Conservation (phyloP, 306 rosid genomes). For the Vigna reflexopilosa region DNA sequence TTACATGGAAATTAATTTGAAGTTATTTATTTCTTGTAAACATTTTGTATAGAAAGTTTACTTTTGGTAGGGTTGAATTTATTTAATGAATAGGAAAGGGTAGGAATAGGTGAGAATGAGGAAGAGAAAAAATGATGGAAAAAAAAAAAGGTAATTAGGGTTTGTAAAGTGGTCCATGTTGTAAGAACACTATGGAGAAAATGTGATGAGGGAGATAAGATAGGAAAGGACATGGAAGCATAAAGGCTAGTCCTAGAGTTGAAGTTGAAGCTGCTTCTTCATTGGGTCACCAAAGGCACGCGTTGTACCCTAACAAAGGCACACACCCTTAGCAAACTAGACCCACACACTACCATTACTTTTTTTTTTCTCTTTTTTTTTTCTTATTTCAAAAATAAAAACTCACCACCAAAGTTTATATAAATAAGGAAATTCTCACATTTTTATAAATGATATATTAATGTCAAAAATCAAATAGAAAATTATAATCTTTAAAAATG, state of each 20-base stretch:
- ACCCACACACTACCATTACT: constrained; percentile 31
- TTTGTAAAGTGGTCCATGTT: neutral
- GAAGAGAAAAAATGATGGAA: too few species aligned
- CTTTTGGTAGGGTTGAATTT: too few species aligned
- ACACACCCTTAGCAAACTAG: constrained; percentile 47
- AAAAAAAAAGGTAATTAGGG: neutral
- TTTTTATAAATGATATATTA: too few species aligned
- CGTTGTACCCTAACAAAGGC: constrained; percentile 60
- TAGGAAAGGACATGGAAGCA: constrained; percentile 14
- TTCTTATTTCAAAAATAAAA: neutral
- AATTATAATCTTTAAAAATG: too few species aligned
- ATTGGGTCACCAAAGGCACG: constrained; percentile 47
- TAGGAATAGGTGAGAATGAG: too few species aligned
- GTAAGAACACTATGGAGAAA: neutral
- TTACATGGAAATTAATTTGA: too few species aligned
- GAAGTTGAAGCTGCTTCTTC: constrained; percentile 19
- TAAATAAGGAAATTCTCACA: too few species aligned
- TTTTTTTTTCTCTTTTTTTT: neutral
- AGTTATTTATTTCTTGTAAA: too few species aligned
- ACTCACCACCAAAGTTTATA: too few species aligned
- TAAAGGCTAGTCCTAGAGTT: constrained; percentile 17
- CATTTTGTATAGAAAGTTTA: too few species aligned
- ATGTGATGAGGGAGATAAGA: constrained; percentile 8
- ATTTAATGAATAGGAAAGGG: too few species aligned
- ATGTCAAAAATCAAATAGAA: too few species aligned